Percentiles rank a stretch among this genome's conserved stretches.
Conservation (phyloP, 257 asterid species). For the Nicotiana attenuata region DNA sequence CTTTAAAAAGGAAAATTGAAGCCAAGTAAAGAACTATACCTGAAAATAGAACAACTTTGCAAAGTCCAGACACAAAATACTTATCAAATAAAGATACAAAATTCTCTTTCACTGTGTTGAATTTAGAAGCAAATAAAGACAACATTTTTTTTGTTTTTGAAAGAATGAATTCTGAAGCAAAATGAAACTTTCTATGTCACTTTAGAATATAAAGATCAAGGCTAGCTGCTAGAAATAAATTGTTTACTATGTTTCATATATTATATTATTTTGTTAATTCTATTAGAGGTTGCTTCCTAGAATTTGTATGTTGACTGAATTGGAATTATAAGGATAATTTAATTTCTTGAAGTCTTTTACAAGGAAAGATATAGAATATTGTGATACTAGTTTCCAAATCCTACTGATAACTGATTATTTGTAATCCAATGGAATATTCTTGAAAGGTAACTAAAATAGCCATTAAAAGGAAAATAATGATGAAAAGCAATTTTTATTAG, state of each 20-base stretch:
- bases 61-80: background rate
- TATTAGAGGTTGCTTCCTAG: background rate
- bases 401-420: background rate
- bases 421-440: background rate
- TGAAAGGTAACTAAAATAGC: background rate
- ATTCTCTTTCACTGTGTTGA: background rate
- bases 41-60: constrained; percentile 3
- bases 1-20: background rate
- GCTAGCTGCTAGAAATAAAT: background rate
- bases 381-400: background rate
- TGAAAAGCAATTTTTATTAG: background rate
- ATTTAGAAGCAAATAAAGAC: background rate
- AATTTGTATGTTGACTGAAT: background rate
- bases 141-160: background rate
- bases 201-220: background rate
- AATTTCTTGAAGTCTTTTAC: background rate
- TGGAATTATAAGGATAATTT: background rate
- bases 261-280: background rate
- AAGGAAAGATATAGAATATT: background rate
- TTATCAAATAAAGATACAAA: background rate
- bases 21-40: constrained; percentile 11
- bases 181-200: background rate
- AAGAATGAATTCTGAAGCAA: background rate
- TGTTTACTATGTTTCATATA: background rate
- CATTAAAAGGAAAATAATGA: background rate